Conservation (phyloP, 164 flowering plant genomes). For the Vitis labrusca region DNA sequence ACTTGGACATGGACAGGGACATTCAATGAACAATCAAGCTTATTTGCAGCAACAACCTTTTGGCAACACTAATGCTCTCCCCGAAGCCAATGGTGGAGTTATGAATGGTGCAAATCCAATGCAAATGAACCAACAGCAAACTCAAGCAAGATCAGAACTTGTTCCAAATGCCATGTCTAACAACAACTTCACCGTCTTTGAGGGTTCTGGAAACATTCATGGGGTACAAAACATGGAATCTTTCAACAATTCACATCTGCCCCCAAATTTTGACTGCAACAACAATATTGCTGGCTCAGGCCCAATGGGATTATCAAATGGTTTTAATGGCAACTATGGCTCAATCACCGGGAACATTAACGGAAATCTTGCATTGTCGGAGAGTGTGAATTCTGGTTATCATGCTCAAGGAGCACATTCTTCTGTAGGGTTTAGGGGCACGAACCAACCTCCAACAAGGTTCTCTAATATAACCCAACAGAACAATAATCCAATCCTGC, state of each 20-base stretch:
- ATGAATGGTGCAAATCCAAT: conserved; percentile 2
- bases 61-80: conserved; percentile 1
- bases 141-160: not conserved
- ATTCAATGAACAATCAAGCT: not conserved
- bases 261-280: not conserved
- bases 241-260: not conserved
- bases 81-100: not conserved
- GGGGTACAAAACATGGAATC: not conserved
- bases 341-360: not conserved
- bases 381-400: not conserved
- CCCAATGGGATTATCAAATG: not conserved
- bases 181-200: not conserved
- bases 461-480: not conserved
- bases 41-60: not conserved
- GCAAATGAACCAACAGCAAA: not conserved
- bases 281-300: not conserved
- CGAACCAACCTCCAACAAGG: not conserved
- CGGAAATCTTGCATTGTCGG: not conserved
- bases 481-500: not conserved
- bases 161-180: not conserved
- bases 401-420: conserved; percentile 4
- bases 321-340: not conserved
- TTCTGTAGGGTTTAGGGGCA: not conserved
- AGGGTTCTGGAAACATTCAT: not conserved
- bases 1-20: not conserved